A percentile compares a stretch with the other conserved stretches of the same genome.
These are phyloP conservation scores for Ophiostoma piceae DNA, from an alignment of 2,329 filamentous ascomycete species.

Conservation along the genomic window DNA sequence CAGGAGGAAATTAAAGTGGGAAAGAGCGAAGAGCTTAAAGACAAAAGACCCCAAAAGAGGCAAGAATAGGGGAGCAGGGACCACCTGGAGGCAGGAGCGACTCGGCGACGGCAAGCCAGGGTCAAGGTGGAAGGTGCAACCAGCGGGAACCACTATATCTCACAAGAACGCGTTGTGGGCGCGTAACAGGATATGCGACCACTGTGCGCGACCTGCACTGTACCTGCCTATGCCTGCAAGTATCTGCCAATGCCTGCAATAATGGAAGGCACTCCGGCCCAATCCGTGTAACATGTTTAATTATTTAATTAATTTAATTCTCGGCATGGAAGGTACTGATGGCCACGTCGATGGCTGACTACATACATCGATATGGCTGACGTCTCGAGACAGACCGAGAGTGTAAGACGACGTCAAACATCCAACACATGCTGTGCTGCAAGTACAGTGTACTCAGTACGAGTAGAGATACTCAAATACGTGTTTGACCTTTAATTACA, in stretches of 20 bases:
- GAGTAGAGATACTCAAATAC: neutral
- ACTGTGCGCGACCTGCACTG: conserved; percentile 4
- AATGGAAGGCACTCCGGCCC: neutral
- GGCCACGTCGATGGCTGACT: neutral
- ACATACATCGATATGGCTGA: neutral
- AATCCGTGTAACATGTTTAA: neutral
- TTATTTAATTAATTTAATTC: neutral
- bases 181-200: conserved; percentile 4
- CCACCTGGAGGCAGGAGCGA: conserved; percentile 7
- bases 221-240: neutral
- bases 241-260: neutral
- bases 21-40: conserved; percentile 21
- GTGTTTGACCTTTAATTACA: neutral
- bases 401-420: neutral
- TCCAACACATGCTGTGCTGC: neutral
- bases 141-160: neutral
- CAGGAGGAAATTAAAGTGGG: conserved; percentile 24
- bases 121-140: conserved; percentile 1
- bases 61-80: conserved; percentile 20
- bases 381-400: neutral
- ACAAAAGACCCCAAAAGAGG: conserved; percentile 4
- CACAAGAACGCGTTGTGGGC: conserved; percentile 1
- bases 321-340: neutral
- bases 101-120: neutral
- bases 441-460: too few relatives aligned